Base-by-base conservation (phyloP, 2,329 filamentous ascomycete genomes). In the Macrophomina tecta region DNA sequence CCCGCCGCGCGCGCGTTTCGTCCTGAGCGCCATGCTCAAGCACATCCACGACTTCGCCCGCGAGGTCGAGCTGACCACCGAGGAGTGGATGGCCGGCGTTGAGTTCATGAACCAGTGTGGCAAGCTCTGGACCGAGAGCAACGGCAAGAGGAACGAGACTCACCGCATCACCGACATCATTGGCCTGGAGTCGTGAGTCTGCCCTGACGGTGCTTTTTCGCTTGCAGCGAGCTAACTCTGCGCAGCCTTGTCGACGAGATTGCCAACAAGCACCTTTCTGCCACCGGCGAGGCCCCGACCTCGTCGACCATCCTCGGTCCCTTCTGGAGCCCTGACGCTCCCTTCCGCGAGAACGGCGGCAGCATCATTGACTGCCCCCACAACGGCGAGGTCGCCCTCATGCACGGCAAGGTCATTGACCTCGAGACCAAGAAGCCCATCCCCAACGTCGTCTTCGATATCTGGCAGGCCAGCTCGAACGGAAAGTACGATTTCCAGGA, bases 21-120 rank as follows among this genome's bases (percentile, higher is more conserved):
- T 93, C 72, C 81, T 93, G 73, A 78, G 82, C 68, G 83, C 85
- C 30, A 79, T 93, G 72, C 88, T 93, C 78, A 83, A 81, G 60
- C 90, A 93, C 81, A 83, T 94, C 68, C 91, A 94, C 82, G 90
- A 93, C 80, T 93, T 93, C 77, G 86, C 88, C 66, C 88, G 91
- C 67, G 91, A 94, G 75, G 87, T 91, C 70, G 90, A 93, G 80
- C 86, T 94, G 60, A 92, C 88, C 28, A 84, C 87, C 42, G 90
- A 91, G 64, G 91, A 94, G 80, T 93, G 91, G 91, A 86, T 92
- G 79, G 80, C 87, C 4, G 91, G 90, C 64, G 90, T 93, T 65
- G 84, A 90, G 73, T 93, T 90, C 76, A 81, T 93, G 80, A 93
- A 93, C 82, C 85, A 87, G 53, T 86, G 92, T 69, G 91, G 91